Conservation (phyloP, 2,329 filamentous ascomycete genomes). For the Thielaviopsis euricoi region DNA sequence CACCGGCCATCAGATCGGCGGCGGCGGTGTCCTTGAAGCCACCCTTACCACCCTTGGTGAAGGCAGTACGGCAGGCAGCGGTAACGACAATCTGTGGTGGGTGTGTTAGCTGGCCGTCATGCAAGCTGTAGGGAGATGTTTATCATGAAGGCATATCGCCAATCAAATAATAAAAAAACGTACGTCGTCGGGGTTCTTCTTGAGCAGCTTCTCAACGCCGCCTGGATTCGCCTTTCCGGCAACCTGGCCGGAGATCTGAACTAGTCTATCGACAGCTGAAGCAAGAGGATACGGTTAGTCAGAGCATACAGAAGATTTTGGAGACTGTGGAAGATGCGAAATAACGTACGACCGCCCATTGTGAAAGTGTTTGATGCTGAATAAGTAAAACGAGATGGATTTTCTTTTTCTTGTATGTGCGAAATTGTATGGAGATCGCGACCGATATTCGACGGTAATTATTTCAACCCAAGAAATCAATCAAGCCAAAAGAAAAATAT, state of each 20-base stretch:
- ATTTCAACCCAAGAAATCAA: neutral
- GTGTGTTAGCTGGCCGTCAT: constrained; percentile 15
- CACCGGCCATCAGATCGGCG: constrained; percentile 69
- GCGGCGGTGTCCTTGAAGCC: constrained; percentile 89
- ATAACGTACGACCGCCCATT: constrained; percentile 9
- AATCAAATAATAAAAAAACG: constrained; percentile 13
- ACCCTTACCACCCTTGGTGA: constrained; percentile 87
- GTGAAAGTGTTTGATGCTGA: neutral
- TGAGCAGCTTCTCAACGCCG: constrained; percentile 38
- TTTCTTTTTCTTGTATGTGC: neutral
- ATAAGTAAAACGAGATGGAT: neutral
- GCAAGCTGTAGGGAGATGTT: constrained; percentile 1
- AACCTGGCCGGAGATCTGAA: constrained; percentile 46
- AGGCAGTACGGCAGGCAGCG: constrained; percentile 73
- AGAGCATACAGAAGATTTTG: neutral
- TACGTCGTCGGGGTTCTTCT: constrained; percentile 54
- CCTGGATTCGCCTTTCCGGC: constrained; percentile 39
- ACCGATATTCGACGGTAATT: neutral
- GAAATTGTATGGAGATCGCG: neutral
- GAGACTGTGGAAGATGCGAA: neutral
- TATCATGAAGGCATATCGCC: too few species aligned
- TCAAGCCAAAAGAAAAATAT: neutral
- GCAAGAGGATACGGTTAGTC: neutral
- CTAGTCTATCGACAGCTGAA: constrained; percentile 38
- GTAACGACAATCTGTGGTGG: constrained; percentile 65